These are phyloP conservation scores for Tulasnella sp. DNA, from an alignment of 768 basidiomycete genomes.

Conservation along the genomic window DNA sequence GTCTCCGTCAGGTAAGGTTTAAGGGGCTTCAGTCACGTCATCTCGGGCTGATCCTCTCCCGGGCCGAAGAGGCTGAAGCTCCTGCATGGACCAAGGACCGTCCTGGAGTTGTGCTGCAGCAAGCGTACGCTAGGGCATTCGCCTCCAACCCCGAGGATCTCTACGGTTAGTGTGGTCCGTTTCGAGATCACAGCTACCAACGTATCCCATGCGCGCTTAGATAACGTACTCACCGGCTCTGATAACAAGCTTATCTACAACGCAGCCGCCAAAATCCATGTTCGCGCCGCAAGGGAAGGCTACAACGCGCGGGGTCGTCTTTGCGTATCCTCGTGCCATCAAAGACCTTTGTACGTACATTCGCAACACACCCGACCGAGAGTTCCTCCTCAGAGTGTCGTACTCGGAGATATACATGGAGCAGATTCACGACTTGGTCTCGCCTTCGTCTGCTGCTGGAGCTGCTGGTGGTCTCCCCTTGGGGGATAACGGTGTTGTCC, in stretches of 20 bases:
- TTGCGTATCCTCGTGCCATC: no score
- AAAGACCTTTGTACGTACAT: no score
- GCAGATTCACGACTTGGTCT: constrained; percentile 77
- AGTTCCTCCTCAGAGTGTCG: no score
- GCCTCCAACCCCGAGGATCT: constrained; percentile 35
- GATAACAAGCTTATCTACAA: no score
- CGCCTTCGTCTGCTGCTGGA: constrained; percentile 37
- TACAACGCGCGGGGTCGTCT: no score
- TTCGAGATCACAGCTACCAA: constrained; percentile 41
- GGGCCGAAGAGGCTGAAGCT: constrained; percentile 41
- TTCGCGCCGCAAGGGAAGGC: no score
- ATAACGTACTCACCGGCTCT: constrained; percentile 72
- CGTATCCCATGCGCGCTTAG: constrained; percentile 32
- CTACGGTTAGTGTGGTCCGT: constrained; percentile 29
- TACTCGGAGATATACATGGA: constrained; percentile 98
- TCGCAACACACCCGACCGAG: no score
- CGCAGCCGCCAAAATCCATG: no score
- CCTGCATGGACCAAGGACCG: constrained; percentile 36
- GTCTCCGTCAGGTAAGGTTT: constrained; percentile 66
- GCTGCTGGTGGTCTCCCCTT: constrained; percentile 61
- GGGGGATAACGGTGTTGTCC: constrained; percentile 61
- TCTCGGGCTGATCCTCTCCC: not conserved
- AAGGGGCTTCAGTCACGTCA: not conserved
- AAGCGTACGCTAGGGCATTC: constrained; percentile 32
- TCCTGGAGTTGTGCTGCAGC: constrained; percentile 14